Evolutionary conservation across 352 stramenopile species (phyloP), one percentile per base, ranked within the genome.

Genomic region (Lagenidium sp.): DNA sequence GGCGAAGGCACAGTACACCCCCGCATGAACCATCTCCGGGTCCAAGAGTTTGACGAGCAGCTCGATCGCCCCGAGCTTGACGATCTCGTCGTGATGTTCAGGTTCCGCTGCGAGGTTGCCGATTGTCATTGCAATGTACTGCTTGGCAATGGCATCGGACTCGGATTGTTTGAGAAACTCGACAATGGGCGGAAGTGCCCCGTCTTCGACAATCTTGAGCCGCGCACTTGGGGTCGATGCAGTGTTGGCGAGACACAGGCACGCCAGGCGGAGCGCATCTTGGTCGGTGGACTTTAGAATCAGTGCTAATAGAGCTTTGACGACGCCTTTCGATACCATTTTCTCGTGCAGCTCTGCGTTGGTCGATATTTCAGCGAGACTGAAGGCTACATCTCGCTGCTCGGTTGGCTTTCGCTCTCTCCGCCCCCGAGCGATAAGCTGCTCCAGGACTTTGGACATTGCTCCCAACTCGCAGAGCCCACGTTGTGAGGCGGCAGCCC

Each of bases 341-440:
- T 94, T 89, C 44, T 96, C 85, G 64, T 97, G 91, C 15, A 96
- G 63, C 31, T 97, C 85, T 10, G 63, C 65, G 47, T 97, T 87
- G 1, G 94, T 98, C 11, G 92, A 98, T 38, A 98, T 94, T 54
- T 98, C 93, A 5, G 91, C 93, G 6, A 98, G 66, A 26, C 91
- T 96, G 55, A 98, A 98, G 12, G 90, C 85, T 6, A 98, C 94
- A 59, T 98, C 88, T 18, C 94, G 94, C 64, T 98, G 91, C 52
- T 98, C 95, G 0, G 82, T 85, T n/a, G 90, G 87, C 57, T 95
- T 95, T 32, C 82, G 71, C 42, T 97, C 93, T 7, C 94, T 85
- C n/a, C 94, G 68, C 3, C 94, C 95, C n/a, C 95, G 84, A 18
- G 94, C 95, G 41, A 98, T 95, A 21, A 98, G 67, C 50, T 96